Evolutionary conservation across 2,329 filamentous ascomycete genomes (phyloP).

Genomic region (Ilyonectria mors-panacis): DNA sequence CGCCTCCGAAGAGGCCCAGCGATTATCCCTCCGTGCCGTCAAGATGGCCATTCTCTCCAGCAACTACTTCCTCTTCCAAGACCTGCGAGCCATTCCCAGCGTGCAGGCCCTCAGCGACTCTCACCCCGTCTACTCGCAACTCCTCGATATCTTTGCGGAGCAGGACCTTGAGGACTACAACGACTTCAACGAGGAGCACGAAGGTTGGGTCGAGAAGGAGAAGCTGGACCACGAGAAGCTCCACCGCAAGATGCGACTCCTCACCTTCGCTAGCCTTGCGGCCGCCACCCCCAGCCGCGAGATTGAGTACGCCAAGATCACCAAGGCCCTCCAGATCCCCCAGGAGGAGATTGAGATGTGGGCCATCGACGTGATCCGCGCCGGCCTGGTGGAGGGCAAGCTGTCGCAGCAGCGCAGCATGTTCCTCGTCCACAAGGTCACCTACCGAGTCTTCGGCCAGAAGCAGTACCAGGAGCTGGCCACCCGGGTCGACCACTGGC

Average conservation of each 20-base stretch:
- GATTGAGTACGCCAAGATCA: conserved; percentile 89
- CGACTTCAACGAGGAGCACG: conserved; percentile 94
- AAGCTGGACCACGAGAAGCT: conserved; percentile 80
- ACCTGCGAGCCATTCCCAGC: conserved; percentile 84
- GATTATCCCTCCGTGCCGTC: conserved; percentile 71
- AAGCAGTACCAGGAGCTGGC: conserved; percentile 98
- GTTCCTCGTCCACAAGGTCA: conserved; percentile 96
- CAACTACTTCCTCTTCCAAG: conserved; percentile 80
- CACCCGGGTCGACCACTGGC: conserved; percentile 92
- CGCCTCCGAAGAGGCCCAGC: conserved; percentile 72
- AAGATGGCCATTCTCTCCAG: conserved; percentile 68
- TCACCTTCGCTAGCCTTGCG: conserved; percentile 92
- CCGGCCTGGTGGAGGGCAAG: conserved; percentile 95
- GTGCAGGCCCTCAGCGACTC: conserved; percentile 90
- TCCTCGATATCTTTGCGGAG: conserved; percentile 95
- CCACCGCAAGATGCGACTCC: conserved; percentile 94
- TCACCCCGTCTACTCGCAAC: conserved; percentile 87
- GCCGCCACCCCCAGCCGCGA: conserved; percentile 87
- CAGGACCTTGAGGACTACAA: conserved; percentile 96
- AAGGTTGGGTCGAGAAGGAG: conserved; percentile 85
- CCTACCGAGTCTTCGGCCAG: conserved; percentile 96
- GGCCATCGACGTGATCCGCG: conserved; percentile 98
- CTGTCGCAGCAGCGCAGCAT: conserved; percentile 92
- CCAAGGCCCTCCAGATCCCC: conserved; percentile 87
- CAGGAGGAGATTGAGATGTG: conserved; percentile 93